These are phyloP conservation scores for Setaria italica DNA, from an alignment of 202 grass and related monocot genomes.

Conservation along the genomic window DNA sequence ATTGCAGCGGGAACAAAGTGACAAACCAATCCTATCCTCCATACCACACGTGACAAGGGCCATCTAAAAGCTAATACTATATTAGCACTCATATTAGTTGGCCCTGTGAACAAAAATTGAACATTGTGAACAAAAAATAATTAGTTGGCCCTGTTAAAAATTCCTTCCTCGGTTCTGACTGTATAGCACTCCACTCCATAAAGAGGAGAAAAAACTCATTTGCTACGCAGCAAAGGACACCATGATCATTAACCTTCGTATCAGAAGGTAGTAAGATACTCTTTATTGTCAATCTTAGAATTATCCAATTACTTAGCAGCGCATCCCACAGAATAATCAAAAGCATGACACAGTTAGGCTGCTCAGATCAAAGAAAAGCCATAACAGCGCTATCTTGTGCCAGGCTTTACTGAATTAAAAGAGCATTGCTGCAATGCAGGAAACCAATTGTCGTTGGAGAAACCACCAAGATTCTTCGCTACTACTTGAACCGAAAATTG, in stretches of 20 bases:
- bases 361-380: neutral
- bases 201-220: neutral
- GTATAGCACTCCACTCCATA: neutral
- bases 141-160: neutral
- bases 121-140: neutral
- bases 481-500: constrained; percentile 15
- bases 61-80: neutral
- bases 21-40: neutral
- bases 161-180: neutral
- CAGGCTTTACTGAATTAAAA: constrained; percentile 29
- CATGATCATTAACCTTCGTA: constrained; percentile 3
- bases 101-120: neutral
- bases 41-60: neutral
- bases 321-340: constrained; percentile 2
- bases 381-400: constrained; percentile 18
- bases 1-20: constrained; percentile 4
- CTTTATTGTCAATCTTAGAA: neutral
- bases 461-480: neutral
- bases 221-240: neutral
- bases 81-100: too few relatives aligned
- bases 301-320: neutral
- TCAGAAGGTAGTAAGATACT: constrained; percentile 12
- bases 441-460: neutral
- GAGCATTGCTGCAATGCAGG: constrained; percentile 17
- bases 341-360: neutral